A percentile compares a stretch with the other conserved stretches of the same genome.
Conservation (phyloP, 805 yeast species). For the Ogataea neopini region DNA sequence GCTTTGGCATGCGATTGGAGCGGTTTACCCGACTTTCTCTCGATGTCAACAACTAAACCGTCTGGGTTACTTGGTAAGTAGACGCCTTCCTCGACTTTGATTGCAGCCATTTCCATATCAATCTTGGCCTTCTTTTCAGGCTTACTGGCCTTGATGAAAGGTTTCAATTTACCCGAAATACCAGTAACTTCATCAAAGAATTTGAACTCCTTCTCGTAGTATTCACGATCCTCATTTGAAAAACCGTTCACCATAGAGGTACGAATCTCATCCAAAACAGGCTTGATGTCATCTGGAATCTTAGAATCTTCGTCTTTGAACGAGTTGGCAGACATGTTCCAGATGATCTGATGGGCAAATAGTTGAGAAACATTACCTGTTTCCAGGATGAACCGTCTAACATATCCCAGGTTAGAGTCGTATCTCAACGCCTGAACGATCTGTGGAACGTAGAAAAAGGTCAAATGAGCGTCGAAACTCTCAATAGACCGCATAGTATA, state of each 20-base stretch:
- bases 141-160: conserved; percentile 89
- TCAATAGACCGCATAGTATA: conserved; percentile 90
- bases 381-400: conserved; percentile 84
- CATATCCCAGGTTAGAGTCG: conserved; percentile 74
- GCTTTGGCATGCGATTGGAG: conserved; percentile 98
- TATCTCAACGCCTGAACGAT: conserved; percentile 89
- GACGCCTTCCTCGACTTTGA: conserved; percentile 75
- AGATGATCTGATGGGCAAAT: conserved; percentile 95
- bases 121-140: conserved; percentile 95
- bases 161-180: conserved; percentile 93
- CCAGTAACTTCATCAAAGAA: conserved; percentile 91
- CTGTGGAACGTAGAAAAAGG: conserved; percentile 97
- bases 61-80: conserved; percentile 96
- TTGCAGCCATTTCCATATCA: conserved; percentile 90
- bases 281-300: conserved; percentile 79
- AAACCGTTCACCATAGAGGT: conserved; percentile 63
- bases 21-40: conserved; percentile 89
- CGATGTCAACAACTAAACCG: conserved; percentile 89
- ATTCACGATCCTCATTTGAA: conserved; percentile 57
- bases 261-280: conserved; percentile 74
- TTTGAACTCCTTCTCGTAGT: conserved; percentile 79
- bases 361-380: conserved; percentile 88
- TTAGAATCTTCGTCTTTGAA: conserved; percentile 86
- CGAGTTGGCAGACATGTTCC: conserved; percentile 96
- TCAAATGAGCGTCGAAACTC: conserved; percentile 78